Base-by-base conservation (phyloP, 2,329 filamentous ascomycete species). In the Cladosporium sp. region DNA sequence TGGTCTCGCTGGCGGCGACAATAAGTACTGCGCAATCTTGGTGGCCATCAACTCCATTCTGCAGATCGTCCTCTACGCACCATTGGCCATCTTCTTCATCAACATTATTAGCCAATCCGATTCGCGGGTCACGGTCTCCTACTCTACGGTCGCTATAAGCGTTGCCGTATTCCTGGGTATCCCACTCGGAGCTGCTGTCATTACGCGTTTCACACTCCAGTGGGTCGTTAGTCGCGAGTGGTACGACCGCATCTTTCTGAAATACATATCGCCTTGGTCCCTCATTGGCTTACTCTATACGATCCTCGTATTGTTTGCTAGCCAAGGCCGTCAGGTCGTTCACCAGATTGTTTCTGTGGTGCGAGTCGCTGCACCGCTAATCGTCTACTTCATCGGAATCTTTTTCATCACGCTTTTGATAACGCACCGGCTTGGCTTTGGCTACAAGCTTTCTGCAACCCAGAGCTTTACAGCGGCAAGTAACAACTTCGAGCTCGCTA, bases 401-500 rank as follows among this genome's bases (percentile, higher is more conserved):
- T 95, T 95, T 72, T 80, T 81, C 48, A 60, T 74, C 2, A 92
- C 87, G 0, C 72, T 92, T 1, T 72, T 74, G 34, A 69, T 83
- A 1, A 77, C 81, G 1, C 74, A 78, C 38, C 77, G 74, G 18
- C 70, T 85, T n/a, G 85, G 87, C 0, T 89, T 89, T 54, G 82
- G 81, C 0, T 93, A 93, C 64, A 76, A 77, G 28, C 66, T 89
- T 0, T 77, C 79, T 0, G 77, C 79, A 4, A 91, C 88, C 1
- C 88, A 93, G 70, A 89, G 87, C 65, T 92, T 95, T 62, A 93
- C 87, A 0, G 89, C 87, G 0, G 86, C 87, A 1, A 95, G 89
- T 66, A 95, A 95, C 65, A 95, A 95, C 66, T 95, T 95, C 63
- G 89, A 95, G 72, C 73, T 95, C 19, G 88, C 89, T 0, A 95